Evolutionary conservation across 163 green algal species (phyloP).

Genomic region (Scenedesmus sp.): DNA sequence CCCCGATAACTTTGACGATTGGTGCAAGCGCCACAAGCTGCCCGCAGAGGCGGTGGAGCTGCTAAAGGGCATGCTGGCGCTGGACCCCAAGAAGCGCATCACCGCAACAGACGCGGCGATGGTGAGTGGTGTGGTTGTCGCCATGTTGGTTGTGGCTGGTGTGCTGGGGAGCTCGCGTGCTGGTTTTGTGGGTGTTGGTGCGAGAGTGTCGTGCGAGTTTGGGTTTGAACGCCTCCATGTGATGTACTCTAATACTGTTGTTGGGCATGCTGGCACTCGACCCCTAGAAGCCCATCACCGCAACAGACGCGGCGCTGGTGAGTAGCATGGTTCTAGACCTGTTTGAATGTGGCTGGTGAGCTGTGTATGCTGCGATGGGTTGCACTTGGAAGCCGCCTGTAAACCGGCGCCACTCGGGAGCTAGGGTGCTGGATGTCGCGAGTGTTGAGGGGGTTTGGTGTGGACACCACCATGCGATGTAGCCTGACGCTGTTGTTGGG

Average conservation of each 20-base stretch:
- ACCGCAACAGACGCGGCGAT: slow-evolving; percentile 64
- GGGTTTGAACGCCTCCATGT: too few species aligned
- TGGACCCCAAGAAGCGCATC: slow-evolving; percentile 81
- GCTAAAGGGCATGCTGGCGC: slow-evolving; percentile 80
- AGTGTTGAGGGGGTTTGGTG: not conserved
- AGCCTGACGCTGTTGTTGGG: slow-evolving; percentile 66
- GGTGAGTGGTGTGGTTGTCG: slow-evolving; percentile 53
- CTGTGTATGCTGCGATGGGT: not conserved
- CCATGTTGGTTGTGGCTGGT: too few species aligned
- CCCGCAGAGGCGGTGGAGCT: slow-evolving; percentile 76
- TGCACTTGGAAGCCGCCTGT: too few species aligned
- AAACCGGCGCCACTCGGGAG: too few species aligned
- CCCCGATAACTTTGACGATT: slow-evolving; percentile 8
- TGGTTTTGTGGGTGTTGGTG: too few species aligned
- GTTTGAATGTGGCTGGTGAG: not conserved
- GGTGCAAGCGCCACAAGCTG: slow-evolving; percentile 47
- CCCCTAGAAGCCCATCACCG: slow-evolving; percentile 75
- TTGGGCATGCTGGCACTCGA: slow-evolving; percentile 82
- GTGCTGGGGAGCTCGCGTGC: not conserved
- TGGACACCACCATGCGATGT: slow-evolving; percentile 32
- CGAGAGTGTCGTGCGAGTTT: too few species aligned
- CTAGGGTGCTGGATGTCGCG: too few species aligned
- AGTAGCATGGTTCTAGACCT: not conserved
- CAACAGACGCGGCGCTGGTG: slow-evolving; percentile 65
- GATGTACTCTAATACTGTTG: too few species aligned